A percentile compares a stretch with the other conserved stretches of the same genome.
Evolutionary conservation across 2,329 filamentous ascomycete genomes (phyloP).

Genomic region (Diaporthe sp.): DNA sequence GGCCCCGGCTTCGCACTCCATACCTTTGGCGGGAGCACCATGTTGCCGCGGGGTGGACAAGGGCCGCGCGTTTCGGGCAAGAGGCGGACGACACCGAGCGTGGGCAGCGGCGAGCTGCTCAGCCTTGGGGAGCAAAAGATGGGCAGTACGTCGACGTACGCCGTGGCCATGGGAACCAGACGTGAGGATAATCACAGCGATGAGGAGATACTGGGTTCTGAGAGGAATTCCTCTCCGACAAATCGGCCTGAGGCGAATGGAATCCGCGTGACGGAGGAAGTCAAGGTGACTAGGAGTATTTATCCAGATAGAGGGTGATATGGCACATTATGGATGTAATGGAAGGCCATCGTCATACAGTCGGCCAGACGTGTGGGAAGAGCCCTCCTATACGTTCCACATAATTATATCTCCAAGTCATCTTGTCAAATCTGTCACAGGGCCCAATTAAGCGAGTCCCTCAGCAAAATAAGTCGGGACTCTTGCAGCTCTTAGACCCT

Average conservation of each 20-base stretch:
- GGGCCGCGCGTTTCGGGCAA: too few species aligned
- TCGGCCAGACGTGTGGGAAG: background rate
- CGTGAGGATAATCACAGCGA: background rate
- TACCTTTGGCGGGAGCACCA: background rate
- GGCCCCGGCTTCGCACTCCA: background rate
- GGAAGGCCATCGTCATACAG: background rate
- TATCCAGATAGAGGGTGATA: background rate
- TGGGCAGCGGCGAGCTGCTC: too few species aligned
- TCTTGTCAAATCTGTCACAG: background rate
- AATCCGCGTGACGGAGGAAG: background rate
- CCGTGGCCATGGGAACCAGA: background rate
- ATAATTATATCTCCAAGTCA: background rate
- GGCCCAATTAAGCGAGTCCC: fast-evolving
- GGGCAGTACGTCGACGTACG: background rate
- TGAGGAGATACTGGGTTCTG: background rate
- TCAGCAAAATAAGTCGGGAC: background rate
- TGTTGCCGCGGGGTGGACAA: background rate
- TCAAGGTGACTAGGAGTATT: background rate
- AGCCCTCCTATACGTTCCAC: background rate
- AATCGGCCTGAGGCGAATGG: background rate
- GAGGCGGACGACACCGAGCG: too few species aligned
- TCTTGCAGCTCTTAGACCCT: background rate
- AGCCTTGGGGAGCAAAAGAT: background rate
- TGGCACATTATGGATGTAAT: background rate
- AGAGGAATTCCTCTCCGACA: too few species aligned